Base-by-base conservation (phyloP, 1,139 yeast genomes). In the Debaryomycetaceae sp. region DNA sequence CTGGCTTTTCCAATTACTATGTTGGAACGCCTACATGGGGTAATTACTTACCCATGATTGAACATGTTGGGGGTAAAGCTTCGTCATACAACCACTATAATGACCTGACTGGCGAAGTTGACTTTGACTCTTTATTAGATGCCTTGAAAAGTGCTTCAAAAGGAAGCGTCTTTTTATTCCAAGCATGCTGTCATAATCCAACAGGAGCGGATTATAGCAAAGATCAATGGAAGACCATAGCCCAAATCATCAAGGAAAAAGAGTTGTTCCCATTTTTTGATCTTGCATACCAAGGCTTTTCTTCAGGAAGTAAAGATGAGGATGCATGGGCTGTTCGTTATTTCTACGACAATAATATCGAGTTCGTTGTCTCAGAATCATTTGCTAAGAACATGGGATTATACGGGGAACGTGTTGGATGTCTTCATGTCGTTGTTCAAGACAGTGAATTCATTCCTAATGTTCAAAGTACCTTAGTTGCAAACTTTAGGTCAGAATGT, bases 131-230 rank as follows among this genome's bases (percentile, higher is more conserved):
- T 9, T 50, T 64, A 16, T 41, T 58, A 31, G 41, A 44, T 5
- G 61, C 71, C 5, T 50, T 70, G 42, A 51, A 58, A 5, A 24
- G 47, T 1, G 73, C 72, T 14, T 63, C 67, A 2, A 45, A 49
- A 5, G 49, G 56, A 17, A 59, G 73, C 0, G 64, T 67, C 9
- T 65, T 71, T 41, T 67, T 91, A 41, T 73, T 91, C 45, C 98
- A 91, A 65, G 95, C 96, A 5, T 89, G 97, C 59, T 94, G 97
- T 55, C 98, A 91, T 70, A 91, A 91, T 66, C 98, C 98, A 32
- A 91, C 97, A 11, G 98, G 97, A 28, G 81, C 91, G 47, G 98
- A 91, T 60, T 94, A 95, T 46, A 75, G 87, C 9, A 64, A 65
- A 37, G 86, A 81, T 38, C 91, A 91, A 59, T 91, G 97, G 97